phyloP scores from a whole-genome alignment of 2,329 filamentous ascomycete genomes.

The Aspergillus sp. region DNA sequence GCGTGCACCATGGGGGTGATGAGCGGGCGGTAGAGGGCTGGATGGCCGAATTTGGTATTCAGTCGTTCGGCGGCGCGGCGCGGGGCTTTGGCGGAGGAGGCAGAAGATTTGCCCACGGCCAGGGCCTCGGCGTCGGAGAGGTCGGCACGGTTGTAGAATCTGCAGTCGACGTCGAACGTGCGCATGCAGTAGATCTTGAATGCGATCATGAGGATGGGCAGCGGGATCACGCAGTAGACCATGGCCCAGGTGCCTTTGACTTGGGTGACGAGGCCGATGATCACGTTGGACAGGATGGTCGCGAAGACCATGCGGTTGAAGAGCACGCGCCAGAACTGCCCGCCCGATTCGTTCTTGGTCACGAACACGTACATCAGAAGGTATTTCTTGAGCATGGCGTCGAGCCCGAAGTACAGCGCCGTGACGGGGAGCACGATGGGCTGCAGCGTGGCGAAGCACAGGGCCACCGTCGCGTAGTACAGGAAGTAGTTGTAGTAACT shows the following conservation, averaged over 20 bases:
- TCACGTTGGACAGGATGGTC: constrained; percentile 65
- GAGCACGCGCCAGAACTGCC: constrained; percentile 81
- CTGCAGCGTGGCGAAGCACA: constrained; percentile 78
- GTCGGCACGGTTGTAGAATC: constrained; percentile 67
- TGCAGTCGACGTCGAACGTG: constrained; percentile 68
- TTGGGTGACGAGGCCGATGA: constrained; percentile 69
- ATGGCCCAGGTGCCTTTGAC: constrained; percentile 58
- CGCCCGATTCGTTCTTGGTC: constrained; percentile 93
- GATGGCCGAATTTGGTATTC: constrained; percentile 77
- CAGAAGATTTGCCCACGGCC: constrained; percentile 19
- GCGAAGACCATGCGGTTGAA: constrained; percentile 91
- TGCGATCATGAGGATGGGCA: constrained; percentile 66
- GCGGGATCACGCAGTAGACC: constrained; percentile 62
- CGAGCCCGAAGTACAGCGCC: constrained; percentile 80
- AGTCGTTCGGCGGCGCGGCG: constrained; percentile 52
- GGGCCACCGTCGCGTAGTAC: constrained; percentile 81
- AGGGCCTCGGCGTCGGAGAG: constrained; percentile 44
- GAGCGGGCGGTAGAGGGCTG: constrained; percentile 77
- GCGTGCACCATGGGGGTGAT: constrained; percentile 94
- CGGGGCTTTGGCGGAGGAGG: constrained; percentile 7
- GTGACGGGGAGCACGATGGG: constrained; percentile 79
- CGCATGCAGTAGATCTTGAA: constrained; percentile 82
- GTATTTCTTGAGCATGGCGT: constrained; percentile 91
- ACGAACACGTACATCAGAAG: constrained; percentile 88
- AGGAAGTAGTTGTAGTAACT: constrained; percentile 98